Evolutionary conservation across 306 rosid genomes (phyloP).

Genomic region (Prunus salicina): DNA sequence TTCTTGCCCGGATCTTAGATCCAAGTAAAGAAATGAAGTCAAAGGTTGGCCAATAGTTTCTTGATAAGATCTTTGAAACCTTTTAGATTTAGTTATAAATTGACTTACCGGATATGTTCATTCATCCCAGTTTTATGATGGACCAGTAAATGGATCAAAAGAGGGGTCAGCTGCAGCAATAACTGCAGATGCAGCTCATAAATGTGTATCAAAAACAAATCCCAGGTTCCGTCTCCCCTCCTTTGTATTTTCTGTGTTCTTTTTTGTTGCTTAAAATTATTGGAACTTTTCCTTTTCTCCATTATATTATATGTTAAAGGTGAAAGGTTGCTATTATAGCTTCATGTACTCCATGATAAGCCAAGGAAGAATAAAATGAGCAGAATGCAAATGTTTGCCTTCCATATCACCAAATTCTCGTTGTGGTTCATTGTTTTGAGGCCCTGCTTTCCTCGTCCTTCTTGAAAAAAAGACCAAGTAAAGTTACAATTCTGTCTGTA

Average conservation of each 20-base stretch:
- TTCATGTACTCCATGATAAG: constrained; percentile 1
- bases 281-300: background rate
- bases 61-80: constrained; percentile 24
- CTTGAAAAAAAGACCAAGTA: background rate
- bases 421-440: background rate
- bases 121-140: constrained; percentile 70
- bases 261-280: background rate
- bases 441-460: background rate
- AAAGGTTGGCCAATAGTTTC: constrained; percentile 55
- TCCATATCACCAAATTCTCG: background rate
- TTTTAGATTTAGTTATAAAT: constrained; percentile 8
- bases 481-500: background rate
- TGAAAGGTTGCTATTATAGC: background rate
- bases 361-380: background rate
- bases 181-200: constrained; percentile 27
- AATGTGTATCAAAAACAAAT: constrained; percentile 25
- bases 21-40: constrained; percentile 71
- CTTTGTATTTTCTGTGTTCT: constrained; percentile 4
- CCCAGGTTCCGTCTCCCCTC: constrained; percentile 33
- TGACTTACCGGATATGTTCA: constrained; percentile 41
- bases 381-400: background rate
- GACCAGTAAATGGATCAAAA: constrained; percentile 55
- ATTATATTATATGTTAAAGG: background rate
- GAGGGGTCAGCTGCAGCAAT: constrained; percentile 27
- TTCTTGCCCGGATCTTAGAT: constrained; percentile 69